Percentiles rank a stretch among this genome's conserved stretches.
Evolutionary conservation across 495 filamentous ascomycete species (phyloP).

Genomic region (Clavariopsis aquatica): DNA sequence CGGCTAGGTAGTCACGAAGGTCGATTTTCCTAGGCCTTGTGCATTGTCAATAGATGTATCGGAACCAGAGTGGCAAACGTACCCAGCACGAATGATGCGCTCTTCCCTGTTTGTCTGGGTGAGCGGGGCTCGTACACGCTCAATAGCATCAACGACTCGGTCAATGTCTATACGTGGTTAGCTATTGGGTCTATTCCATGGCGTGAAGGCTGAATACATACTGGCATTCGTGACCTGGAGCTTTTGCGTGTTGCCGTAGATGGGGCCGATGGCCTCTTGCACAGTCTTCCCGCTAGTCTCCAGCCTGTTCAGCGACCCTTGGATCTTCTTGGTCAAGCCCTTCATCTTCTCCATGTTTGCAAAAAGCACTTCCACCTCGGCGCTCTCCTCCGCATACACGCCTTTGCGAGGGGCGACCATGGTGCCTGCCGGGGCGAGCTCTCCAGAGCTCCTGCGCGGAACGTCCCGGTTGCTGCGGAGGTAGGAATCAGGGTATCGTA

Average conservation of each 20-base stretch:
- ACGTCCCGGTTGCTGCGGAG: background rate
- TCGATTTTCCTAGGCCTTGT: constrained; percentile 73
- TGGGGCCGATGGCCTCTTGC: constrained; percentile 85
- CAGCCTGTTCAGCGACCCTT: constrained; percentile 78
- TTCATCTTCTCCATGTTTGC: constrained; percentile 69
- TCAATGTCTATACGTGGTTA: constrained; percentile 67
- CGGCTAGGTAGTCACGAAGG: constrained; percentile 80
- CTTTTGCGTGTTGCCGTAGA: constrained; percentile 87
- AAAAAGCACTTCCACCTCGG: constrained; percentile 68
- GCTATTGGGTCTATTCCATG: background rate
- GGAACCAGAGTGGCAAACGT: constrained; percentile 31
- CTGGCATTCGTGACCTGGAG: constrained; percentile 81
- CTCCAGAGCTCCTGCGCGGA: constrained; percentile 8
- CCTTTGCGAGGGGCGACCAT: constrained; percentile 39
- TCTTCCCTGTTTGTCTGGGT: constrained; percentile 89
- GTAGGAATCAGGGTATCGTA: background rate
- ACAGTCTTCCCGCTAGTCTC: constrained; percentile 86
- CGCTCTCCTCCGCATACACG: constrained; percentile 67
- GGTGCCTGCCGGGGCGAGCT: constrained; percentile 26
- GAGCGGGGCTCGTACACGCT: constrained; percentile 80
- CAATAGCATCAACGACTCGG: constrained; percentile 78
- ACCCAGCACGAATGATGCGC: constrained; percentile 83
- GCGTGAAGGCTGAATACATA: constrained; percentile 42
- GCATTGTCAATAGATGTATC: constrained; percentile 22
- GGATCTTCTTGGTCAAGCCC: constrained; percentile 86